A percentile compares a stretch with the other conserved stretches of the same genome.
These are phyloP conservation scores for Xylariales sp. DNA, from an alignment of 2,329 filamentous ascomycete genomes.

Conservation along the genomic window DNA sequence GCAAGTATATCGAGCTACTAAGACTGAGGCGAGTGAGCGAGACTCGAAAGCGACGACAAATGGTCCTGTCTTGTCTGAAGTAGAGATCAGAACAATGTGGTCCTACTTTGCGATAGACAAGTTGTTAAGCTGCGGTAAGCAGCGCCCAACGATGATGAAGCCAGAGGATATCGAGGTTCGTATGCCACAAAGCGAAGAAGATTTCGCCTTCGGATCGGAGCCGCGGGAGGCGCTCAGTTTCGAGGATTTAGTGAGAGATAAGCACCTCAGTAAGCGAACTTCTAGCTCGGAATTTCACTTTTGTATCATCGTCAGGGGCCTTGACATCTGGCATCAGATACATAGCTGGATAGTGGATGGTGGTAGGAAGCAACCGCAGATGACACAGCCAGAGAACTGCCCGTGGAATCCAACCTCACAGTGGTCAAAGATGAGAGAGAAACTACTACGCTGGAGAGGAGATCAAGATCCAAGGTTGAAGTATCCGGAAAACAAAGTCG, in stretches of 20 bases:
- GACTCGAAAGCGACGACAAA: constrained; percentile 23
- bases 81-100: constrained; percentile 39
- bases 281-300: constrained; percentile 33
- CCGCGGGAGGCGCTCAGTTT: constrained; percentile 26
- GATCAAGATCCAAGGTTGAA: constrained; percentile 35
- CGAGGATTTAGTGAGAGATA: constrained; percentile 23
- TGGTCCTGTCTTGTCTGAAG: constrained; percentile 31
- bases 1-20: constrained; percentile 35
- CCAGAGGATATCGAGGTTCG: constrained; percentile 35
- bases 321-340: constrained; percentile 38
- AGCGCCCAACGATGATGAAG: constrained; percentile 38
- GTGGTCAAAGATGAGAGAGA: constrained; percentile 34
- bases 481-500: constrained; percentile 36
- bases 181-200: constrained; percentile 35
- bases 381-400: constrained; percentile 35
- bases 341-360: constrained; percentile 40
- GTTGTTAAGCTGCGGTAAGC: constrained; percentile 36
- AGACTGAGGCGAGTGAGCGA: constrained; percentile 29
- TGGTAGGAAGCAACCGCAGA: constrained; percentile 32
- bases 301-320: constrained; percentile 34
- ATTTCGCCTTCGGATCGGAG: constrained; percentile 33
- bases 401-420: constrained; percentile 35
- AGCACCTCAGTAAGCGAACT: constrained; percentile 23
- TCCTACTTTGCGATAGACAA: constrained; percentile 38
- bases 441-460: constrained; percentile 32